A percentile compares a stretch with the other conserved stretches of the same genome.
phyloP scores from a whole-genome alignment of 1,284 basidiomycete species.

The Moesziomyces sp. region DNA sequence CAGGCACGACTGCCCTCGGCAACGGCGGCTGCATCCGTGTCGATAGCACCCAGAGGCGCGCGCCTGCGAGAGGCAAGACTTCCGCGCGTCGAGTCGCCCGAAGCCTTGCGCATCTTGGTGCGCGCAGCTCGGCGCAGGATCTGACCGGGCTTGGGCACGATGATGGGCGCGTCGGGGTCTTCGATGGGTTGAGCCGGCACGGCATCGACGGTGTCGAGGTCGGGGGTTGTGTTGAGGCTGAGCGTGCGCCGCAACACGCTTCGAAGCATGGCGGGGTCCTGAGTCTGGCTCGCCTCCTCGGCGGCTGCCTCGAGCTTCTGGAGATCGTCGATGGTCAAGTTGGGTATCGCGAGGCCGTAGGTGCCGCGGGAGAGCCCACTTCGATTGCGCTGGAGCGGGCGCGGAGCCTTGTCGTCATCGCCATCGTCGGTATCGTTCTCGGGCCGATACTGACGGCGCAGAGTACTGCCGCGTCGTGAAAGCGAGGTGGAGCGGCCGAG shows the following conservation, averaged over 20 bases:
- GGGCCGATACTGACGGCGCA: slow-evolving; percentile 72
- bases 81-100: slow-evolving; percentile 75
- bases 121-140: slow-evolving; percentile 90
- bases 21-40: slow-evolving; percentile 16
- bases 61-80: slow-evolving; percentile 39
- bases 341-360: slow-evolving; percentile 69
- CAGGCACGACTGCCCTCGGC: slow-evolving; percentile 38
- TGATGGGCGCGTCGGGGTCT: slow-evolving; percentile 87
- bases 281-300: slow-evolving; percentile 77
- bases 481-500: slow-evolving; percentile 56
- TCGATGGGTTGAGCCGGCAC: slow-evolving; percentile 69
- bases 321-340: slow-evolving; percentile 86
- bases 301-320: slow-evolving; percentile 92
- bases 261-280: slow-evolving; percentile 85
- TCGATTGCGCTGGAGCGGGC: slow-evolving; percentile 40
- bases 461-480: slow-evolving; percentile 59
- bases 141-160: slow-evolving; percentile 85
- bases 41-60: slow-evolving; percentile 14
- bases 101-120: slow-evolving; percentile 93
- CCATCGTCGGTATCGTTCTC: slow-evolving; percentile 71
- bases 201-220: slow-evolving; percentile 38
- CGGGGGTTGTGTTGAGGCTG: slow-evolving; percentile 73
- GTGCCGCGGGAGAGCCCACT: slow-evolving; percentile 29
- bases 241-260: slow-evolving; percentile 85
- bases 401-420: slow-evolving; percentile 72